Base-by-base conservation (phyloP, 2,329 filamentous ascomycete species). In the Blastomyces gilchristii region DNA sequence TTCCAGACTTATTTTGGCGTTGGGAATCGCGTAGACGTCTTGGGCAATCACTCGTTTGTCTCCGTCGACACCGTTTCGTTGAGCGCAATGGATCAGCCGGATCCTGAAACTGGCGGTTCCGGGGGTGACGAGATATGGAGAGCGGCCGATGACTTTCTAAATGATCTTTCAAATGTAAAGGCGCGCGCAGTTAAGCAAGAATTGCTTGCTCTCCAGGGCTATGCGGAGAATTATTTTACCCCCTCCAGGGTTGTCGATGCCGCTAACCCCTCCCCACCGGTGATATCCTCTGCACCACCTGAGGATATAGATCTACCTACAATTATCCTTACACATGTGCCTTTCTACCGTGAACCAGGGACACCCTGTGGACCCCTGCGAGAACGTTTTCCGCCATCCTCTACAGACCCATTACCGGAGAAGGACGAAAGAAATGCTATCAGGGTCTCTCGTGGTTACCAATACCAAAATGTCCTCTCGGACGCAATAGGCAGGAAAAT, bases 21-120 rank as follows among this genome's bases (percentile, higher is more conserved):
- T 62, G 85, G 87, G n/a, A 97, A 97, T 74, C 83, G 90, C 9
- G 86, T 99, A 25, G 91, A 97, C 73, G 83, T 97, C 5, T 82
- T 97, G 61, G 94, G 90, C 14, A 99, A 99, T 71, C 94, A 99
- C 73, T 95, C 91, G 0, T 91, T 99, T 72, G 90, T 99, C 25
- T 95, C 91, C 0, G 83, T 99, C 8, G 94, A 99, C 72, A 85
- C 88, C 0, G 87, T 96, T 4, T 97, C 92, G 0, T 76, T 97
- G 69, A 96, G 91, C 71, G 93, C 94, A 2, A 79, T 82, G 72
- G 83, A 83, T 61, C 81, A 85, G 66, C 79, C 80, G 5, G 77
- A 83, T 61, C 74, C 77, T 18, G 64, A 72, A 61, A 79, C 80
- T 6, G 80, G 80, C 73, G 82, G 72, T 37, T 70, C 69, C 2